Percentiles rank a stretch among this genome's conserved stretches.
Evolutionary conservation across 2,329 filamentous ascomycete genomes (phyloP).

Genomic region (Drechslera avenae): DNA sequence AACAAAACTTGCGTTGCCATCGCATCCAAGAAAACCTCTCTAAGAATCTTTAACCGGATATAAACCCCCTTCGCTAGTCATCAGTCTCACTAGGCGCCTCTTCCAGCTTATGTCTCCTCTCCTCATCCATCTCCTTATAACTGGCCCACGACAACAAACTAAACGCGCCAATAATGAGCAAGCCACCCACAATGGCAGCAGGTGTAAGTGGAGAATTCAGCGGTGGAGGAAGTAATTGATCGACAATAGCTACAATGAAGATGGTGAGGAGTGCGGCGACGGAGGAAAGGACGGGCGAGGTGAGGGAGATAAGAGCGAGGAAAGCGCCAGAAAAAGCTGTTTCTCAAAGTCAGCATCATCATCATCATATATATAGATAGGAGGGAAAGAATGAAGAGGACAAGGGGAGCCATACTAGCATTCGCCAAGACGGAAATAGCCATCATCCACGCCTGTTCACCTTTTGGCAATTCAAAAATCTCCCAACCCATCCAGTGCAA

Average conservation of each 20-base stretch:
- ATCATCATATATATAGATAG: too few relatives aligned
- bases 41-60: too few relatives aligned
- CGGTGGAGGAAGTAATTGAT: constrained; percentile 76
- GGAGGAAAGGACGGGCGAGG: constrained; percentile 87
- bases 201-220: constrained; percentile 73
- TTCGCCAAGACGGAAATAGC: constrained; percentile 82
- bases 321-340: constrained; percentile 86
- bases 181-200: constrained; percentile 79
- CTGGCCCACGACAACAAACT: constrained; percentile 87
- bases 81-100: constrained; percentile 53
- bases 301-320: constrained; percentile 89
- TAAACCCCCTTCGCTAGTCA: constrained; percentile 32
- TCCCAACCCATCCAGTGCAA: constrained; percentile 81
- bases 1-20: too few relatives aligned
- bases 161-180: constrained; percentile 88
- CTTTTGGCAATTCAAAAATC: constrained; percentile 78
- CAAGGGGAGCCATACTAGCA: constrained; percentile 63
- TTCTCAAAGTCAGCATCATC: constrained; percentile 11
- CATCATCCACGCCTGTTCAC: constrained; percentile 79
- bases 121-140: constrained; percentile 89
- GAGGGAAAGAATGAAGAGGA: constrained; percentile 3
- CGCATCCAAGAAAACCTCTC: too few relatives aligned
- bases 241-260: constrained; percentile 90
- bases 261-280: constrained; percentile 95
- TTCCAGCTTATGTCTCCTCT: constrained; percentile 65